Conservation (phyloP, 78 protist genomes). For the Mastigamoeba balamuthi region DNA sequence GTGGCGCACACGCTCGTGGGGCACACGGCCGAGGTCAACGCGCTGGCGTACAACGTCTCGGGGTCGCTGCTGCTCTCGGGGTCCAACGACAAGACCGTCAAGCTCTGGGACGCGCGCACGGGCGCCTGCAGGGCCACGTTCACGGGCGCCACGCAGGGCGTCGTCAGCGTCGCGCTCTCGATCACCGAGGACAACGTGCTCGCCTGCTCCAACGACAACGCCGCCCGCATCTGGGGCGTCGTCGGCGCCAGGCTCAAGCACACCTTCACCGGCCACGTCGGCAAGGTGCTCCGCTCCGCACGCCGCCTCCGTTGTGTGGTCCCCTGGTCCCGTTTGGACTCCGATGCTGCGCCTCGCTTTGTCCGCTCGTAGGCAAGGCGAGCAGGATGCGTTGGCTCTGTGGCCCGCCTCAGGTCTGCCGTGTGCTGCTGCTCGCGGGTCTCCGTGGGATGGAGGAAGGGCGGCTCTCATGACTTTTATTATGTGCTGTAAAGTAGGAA, state of each 20-base stretch:
- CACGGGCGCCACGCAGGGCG: constrained; percentile 46
- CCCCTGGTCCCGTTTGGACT: neutral
- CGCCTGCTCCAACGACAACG: constrained; percentile 50
- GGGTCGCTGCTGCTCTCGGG: constrained; percentile 54
- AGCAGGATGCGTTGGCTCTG: too few species aligned
- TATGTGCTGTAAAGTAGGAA: too few species aligned
- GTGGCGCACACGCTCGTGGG: constrained; percentile 1
- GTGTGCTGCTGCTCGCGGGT: neutral
- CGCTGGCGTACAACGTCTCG: constrained; percentile 11
- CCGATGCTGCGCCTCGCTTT: neutral
- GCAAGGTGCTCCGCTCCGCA: too few species aligned
- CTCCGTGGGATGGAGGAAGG: neutral
- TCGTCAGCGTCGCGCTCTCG: constrained; percentile 43
- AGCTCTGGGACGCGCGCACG: constrained; percentile 42
- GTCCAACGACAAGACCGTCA: constrained; percentile 44
- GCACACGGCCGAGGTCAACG: constrained; percentile 36
- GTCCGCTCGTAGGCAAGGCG: too few species aligned
- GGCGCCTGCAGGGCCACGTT: constrained; percentile 24
- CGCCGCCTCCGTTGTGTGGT: neutral
- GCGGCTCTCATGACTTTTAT: too few species aligned
- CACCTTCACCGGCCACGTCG: constrained; percentile 68
- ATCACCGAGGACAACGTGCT: constrained; percentile 30
- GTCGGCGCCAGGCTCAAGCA: constrained; percentile 35
- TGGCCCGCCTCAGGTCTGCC: neutral
- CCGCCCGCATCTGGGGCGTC: constrained; percentile 42